These are phyloP conservation scores for Pseudocercospora cruenta DNA, from an alignment of 2,329 filamentous ascomycete genomes.

Conservation along the genomic window DNA sequence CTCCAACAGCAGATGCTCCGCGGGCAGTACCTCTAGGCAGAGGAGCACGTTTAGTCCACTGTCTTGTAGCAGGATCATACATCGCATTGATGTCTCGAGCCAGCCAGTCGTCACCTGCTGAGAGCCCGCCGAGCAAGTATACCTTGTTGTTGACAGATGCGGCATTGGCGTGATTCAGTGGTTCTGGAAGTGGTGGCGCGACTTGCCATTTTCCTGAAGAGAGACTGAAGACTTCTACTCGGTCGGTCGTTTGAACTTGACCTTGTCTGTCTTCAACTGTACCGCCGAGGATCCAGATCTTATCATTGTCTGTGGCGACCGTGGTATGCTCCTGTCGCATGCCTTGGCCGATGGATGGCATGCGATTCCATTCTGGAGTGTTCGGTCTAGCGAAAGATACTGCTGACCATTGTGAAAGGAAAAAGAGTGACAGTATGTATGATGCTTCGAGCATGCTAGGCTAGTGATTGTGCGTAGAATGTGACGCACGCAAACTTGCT, in stretches of 20 bases:
- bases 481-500: not conserved
- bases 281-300: slow-evolving; percentile 14
- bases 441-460: not conserved
- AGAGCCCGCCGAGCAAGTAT: slow-evolving; percentile 13
- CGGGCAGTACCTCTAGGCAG: slow-evolving; percentile 13
- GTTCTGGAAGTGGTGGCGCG: slow-evolving; percentile 3
- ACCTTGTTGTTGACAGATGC: slow-evolving; percentile 8
- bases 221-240: slow-evolving; percentile 15
- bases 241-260: not conserved
- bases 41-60: not conserved
- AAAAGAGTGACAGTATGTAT: not conserved
- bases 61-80: not conserved
- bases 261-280: not conserved
- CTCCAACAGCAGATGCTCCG: slow-evolving; percentile 16
- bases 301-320: slow-evolving; percentile 8
- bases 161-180: slow-evolving; percentile 14
- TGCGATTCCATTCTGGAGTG: not conserved
- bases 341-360: slow-evolving; percentile 8
- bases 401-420: not conserved
- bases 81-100: slow-evolving; percentile 7
- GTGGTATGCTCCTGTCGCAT: slow-evolving; percentile 15
- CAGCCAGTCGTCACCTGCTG: slow-evolving; percentile 5
- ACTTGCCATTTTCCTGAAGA: slow-evolving; percentile 8
- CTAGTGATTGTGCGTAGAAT: not conserved
- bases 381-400: not conserved